Conservation (phyloP, 306 rosid genomes). For the Psophocarpus tetragonolobus region DNA sequence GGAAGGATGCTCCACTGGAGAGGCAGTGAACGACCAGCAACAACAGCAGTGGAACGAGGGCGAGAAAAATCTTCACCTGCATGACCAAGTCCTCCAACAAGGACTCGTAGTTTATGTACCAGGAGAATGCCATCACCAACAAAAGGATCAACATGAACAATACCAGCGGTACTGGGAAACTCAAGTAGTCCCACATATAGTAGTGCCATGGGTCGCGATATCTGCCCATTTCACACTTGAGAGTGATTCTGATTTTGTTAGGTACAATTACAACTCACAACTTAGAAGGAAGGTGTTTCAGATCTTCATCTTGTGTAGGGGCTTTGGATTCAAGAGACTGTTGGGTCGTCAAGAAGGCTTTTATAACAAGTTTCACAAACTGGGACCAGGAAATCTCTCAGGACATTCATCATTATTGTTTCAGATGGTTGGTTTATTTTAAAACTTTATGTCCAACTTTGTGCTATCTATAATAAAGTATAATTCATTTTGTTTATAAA, state of each 20-base stretch:
- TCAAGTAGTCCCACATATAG: slow-evolving; percentile 52
- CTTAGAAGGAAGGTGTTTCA: not conserved
- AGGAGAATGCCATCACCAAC: slow-evolving; percentile 56
- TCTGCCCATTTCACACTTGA: slow-evolving; percentile 46
- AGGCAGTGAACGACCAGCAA: slow-evolving; percentile 60
- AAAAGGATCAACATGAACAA: slow-evolving; percentile 55
- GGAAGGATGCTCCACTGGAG: slow-evolving; percentile 41
- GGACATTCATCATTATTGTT: not conserved
- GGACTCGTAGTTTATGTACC: slow-evolving; percentile 78
- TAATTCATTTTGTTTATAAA: not conserved
- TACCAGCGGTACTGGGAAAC: slow-evolving; percentile 64
- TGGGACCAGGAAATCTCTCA: not conserved
- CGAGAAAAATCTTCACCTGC: slow-evolving; percentile 60
- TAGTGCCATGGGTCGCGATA: slow-evolving; percentile 36
- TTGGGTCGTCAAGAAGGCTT: slow-evolving; percentile 14
- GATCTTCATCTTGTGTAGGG: slow-evolving; percentile 1
- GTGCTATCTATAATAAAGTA: not conserved
- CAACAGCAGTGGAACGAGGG: slow-evolving; percentile 57
- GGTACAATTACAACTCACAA: too few relatives aligned
- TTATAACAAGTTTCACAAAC: slow-evolving; percentile 28
- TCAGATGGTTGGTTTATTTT: not conserved
- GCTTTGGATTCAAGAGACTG: slow-evolving; percentile 21
- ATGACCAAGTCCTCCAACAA: slow-evolving; percentile 48
- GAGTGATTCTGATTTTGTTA: not conserved
- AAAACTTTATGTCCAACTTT: not conserved